phyloP scores from a whole-genome alignment of 1,284 basidiomycete genomes.

The Ceratobasidium sp. region DNA sequence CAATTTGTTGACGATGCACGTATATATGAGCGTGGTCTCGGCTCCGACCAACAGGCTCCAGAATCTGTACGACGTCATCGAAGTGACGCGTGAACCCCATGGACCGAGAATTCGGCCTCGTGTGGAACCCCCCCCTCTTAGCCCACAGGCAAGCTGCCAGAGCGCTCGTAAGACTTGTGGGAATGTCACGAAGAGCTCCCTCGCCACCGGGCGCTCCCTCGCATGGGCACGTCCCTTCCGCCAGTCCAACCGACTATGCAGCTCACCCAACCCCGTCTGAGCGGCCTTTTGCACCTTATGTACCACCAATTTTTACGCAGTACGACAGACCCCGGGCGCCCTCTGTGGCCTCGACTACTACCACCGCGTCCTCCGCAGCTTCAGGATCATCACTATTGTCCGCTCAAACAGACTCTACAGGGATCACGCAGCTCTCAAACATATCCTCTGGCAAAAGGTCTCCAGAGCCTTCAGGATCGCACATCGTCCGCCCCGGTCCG shows the following conservation, averaged over 20 bases:
- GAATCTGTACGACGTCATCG: not conserved
- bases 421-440: constrained; percentile 8
- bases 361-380: constrained; percentile 10
- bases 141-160: not conserved
- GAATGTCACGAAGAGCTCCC: constrained; percentile 26
- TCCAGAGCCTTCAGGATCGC: not conserved
- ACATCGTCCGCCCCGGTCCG: not conserved
- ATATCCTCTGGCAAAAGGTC: constrained; percentile 15
- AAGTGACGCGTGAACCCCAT: not conserved
- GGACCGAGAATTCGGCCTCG: not conserved
- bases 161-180: no score
- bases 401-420: constrained; percentile 4
- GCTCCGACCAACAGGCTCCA: constrained; percentile 9
- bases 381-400: constrained; percentile 15
- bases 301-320: not conserved
- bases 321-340: constrained; percentile 15
- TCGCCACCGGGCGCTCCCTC: constrained; percentile 21
- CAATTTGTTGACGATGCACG: constrained; percentile 27
- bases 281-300: not conserved
- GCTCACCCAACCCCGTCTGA: constrained; percentile 3
- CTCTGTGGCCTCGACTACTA: constrained; percentile 10
- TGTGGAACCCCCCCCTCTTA: not conserved
- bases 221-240: constrained; percentile 1
- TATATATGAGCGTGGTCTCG: not conserved
- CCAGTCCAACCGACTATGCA: constrained; percentile 7